Base-by-base conservation (phyloP, 2,329 filamentous ascomycete genomes). In the Aureobasidium namibiae region DNA sequence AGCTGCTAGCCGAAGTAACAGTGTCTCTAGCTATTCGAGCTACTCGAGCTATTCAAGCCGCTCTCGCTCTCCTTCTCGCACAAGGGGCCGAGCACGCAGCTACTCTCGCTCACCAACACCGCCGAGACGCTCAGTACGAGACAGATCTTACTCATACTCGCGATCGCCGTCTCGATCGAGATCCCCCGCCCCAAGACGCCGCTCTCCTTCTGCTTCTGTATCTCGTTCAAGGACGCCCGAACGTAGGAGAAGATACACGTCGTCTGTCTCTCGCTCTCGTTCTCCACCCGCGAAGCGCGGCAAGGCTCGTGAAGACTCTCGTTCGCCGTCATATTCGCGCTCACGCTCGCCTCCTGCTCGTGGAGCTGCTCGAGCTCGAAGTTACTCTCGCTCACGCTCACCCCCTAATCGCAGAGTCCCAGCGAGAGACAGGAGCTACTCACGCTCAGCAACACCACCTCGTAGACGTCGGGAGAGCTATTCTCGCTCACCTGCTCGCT, bases 1-100 rank as follows among this genome's bases (percentile, higher is more conserved):
- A 34, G 67, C 67, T 38, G 76, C 78, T 34, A 73, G 75, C 31
- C 79, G 84, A 50, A 86, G 85, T 0, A 85, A 87, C 62, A 85
- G 78, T 63, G 83, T 85, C 10, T 90, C 87, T 9, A 90, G 87
- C 73, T 92, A 91, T 69, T 90, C 87, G 0, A 90, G 87, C 73
- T 92, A 91, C 69, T 90, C 86, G 0, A 90, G 88, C 21, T 89
- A 89, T 45, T 72, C 70, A 1, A 69, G 67, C 26, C 68, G 69
- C 2, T 72, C 71, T 9, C 64, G 66, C 26, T 69, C 48, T 3
- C 48, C 64, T 16, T 67, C 69, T 16, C 65, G 59, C 60, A 61
- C 63, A 14, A 63, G 61, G 18, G 57, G 64, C 8, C 63, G 64
- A 39, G 60, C 63, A 46, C 62, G 65, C 11, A 61, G 63, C 21